Base-by-base conservation (phyloP, 441 rosid species). In the Daphne laureola region DNA sequence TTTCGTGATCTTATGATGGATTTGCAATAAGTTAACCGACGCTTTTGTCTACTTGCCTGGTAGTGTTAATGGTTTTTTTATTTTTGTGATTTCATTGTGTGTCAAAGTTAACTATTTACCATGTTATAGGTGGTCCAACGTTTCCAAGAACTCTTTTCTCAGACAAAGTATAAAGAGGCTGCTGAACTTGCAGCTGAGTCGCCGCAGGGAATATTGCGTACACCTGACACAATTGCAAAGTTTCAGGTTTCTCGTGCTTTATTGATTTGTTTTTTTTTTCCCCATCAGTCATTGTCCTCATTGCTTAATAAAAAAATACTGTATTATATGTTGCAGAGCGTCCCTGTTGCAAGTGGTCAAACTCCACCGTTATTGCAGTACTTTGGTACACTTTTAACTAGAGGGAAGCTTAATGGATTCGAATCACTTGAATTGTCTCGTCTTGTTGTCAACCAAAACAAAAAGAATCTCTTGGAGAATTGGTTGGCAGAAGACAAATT, bases 181-280 rank as follows among this genome's bases (percentile, higher is more conserved):
- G 97, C 99, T 25, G 97, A 94, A 79, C 96, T 94, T 67, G 99
- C 99, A 66, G 99, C 99, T 27, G 99, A 94, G 68, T 90, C 99
- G 57, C 99, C 99, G 12, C 97, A 90, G 71, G 99, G 99, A 52
- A 77, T 93, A 55, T 86, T 93, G 16, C 84, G 99, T 17, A 87
- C 99, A 15, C 99, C 94, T 21, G 99, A 94, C 38, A 94, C 99
- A 0, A 95, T 94, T 56, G 93, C 96, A 43, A 90, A 94, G 65
- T 94, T 94, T 71, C 97, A 93, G 97, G 99, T 93, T 51, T 51
- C 47, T 21, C 47, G 63, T 50, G 46, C 4, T 51, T 68, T 43
- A 56, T 21, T 25, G 15, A 51, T 0, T 50, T 31, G 9, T 51
- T 38, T 17, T 26, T 17, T 26, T 41, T 51, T 51, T 49, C 31